phyloP scores from a whole-genome alignment of 2,329 filamentous ascomycete species.

The Ophiostoma pallidulum region DNA sequence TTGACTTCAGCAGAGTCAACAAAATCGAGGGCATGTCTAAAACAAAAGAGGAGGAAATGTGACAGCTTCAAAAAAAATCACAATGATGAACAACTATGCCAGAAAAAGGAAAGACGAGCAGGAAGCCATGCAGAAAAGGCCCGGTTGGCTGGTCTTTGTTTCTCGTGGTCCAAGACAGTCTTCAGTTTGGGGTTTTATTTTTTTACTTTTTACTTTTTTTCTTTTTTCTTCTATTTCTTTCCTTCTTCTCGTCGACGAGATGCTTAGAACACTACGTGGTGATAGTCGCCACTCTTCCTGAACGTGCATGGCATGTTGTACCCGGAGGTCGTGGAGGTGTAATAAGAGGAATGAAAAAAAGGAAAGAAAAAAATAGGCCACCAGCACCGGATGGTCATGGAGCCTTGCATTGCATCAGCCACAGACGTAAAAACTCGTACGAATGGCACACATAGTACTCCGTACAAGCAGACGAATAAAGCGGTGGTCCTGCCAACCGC shows the following conservation, averaged over 20 bases:
- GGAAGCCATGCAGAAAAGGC: neutral
- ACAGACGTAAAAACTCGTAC: too few relatives aligned
- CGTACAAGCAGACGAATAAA: too few relatives aligned
- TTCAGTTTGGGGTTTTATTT: neutral
- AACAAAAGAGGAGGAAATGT: neutral
- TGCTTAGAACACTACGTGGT: too few relatives aligned
- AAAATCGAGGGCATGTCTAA: neutral
- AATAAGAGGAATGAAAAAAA: too few relatives aligned
- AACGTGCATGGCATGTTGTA: too few relatives aligned
- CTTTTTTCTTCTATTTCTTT: neutral
- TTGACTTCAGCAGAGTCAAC: slow-evolving; percentile 4
- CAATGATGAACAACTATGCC: neutral
- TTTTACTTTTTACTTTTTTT: neutral
- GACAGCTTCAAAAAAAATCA: neutral
- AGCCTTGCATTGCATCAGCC: too few relatives aligned
- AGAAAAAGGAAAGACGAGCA: neutral
- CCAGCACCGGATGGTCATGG: too few relatives aligned
- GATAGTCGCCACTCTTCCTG: neutral
- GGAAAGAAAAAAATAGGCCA: too few relatives aligned
- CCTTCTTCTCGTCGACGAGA: neutral
- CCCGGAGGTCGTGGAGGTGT: too few relatives aligned
- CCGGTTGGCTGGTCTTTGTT: slow-evolving; percentile 2
- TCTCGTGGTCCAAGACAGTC: neutral
- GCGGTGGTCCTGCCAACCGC: too few relatives aligned
- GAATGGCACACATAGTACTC: too few relatives aligned